phyloP scores from a whole-genome alignment of 768 basidiomycete species.

The Suillus americanus region DNA sequence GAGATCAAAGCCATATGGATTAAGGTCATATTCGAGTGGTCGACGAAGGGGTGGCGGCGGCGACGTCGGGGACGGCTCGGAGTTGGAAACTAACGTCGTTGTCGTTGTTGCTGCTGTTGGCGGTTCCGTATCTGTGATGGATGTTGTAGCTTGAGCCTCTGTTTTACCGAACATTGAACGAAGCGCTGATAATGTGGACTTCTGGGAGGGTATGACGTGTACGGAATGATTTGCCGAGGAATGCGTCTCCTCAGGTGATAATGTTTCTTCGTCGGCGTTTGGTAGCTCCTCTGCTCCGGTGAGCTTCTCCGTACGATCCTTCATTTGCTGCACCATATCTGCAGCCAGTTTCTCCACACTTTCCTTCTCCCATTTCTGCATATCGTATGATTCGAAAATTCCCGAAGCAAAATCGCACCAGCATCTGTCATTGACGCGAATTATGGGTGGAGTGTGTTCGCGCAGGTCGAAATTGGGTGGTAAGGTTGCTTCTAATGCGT shows the following conservation, averaged over 20 bases:
- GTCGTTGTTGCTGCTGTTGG: background rate
- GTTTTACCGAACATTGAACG: constrained; percentile 24
- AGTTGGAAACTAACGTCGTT: constrained; percentile 5
- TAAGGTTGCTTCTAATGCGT: constrained; percentile 56
- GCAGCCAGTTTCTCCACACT: constrained; percentile 52
- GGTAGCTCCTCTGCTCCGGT: constrained; percentile 18
- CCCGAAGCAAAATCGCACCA: constrained; percentile 79
- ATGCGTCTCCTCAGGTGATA: constrained; percentile 17
- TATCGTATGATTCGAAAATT: constrained; percentile 77
- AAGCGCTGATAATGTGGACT: constrained; percentile 22
- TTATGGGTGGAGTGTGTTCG: constrained; percentile 48
- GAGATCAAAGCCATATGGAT: constrained; percentile 68
- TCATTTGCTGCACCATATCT: constrained; percentile 34
- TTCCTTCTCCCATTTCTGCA: constrained; percentile 69
- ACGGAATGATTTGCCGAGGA: constrained; percentile 1
- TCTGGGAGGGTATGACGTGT: constrained; percentile 9
- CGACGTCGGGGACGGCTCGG: constrained; percentile 9
- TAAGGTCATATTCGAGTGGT: constrained; percentile 55
- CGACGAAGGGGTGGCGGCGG: constrained; percentile 12
- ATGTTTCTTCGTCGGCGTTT: constrained; percentile 29
- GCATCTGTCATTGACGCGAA: constrained; percentile 74
- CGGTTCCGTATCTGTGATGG: background rate
- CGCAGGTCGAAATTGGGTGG: constrained; percentile 37
- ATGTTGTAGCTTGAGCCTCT: constrained; percentile 4
- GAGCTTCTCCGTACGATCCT: constrained; percentile 24